phyloP scores from a whole-genome alignment of 306 rosid species.

The Cicer bijugum region DNA sequence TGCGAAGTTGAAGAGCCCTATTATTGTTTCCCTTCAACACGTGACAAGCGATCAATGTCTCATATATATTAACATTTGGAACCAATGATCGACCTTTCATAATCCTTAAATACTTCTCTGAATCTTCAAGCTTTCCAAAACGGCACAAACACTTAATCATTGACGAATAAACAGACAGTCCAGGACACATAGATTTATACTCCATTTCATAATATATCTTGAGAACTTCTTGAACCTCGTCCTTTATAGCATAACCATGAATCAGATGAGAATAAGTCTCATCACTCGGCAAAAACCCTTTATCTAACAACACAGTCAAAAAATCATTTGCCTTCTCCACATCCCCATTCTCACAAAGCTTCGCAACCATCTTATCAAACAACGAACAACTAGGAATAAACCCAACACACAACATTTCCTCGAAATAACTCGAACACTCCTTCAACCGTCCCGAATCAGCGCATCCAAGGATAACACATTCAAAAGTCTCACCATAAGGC shows the following conservation, averaged over 20 bases:
- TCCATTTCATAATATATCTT: conserved; percentile 84
- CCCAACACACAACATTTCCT: conserved; percentile 63
- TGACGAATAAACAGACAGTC: conserved; percentile 51
- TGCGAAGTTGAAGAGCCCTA: conserved; percentile 51
- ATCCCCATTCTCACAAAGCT: conserved; percentile 61
- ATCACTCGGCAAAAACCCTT: conserved; percentile 65
- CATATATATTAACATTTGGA: conserved; percentile 48
- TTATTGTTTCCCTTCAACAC: conserved; percentile 50
- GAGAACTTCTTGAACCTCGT: conserved; percentile 56
- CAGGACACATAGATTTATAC: conserved; percentile 59
- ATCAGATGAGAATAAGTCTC: conserved; percentile 60
- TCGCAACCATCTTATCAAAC: conserved; percentile 64
- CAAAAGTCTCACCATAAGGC: conserved; percentile 63
- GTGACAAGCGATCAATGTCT: conserved; percentile 52
- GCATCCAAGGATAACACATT: conserved; percentile 65
- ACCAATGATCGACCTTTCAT: conserved; percentile 64
- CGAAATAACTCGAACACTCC: conserved; percentile 55
- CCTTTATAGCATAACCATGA: conserved; percentile 56
- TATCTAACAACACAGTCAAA: conserved; percentile 68
- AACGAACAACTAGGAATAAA: conserved; percentile 65
- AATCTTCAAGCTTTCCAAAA: conserved; percentile 65
- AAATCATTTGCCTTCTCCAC: conserved; percentile 55
- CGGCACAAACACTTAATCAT: conserved; percentile 60
- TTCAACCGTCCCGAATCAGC: conserved; percentile 53
- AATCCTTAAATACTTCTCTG: conserved; percentile 60